Evolutionary conservation across 495 filamentous ascomycete species (phyloP).

Genomic region (Talaromyces proteolyticus): DNA sequence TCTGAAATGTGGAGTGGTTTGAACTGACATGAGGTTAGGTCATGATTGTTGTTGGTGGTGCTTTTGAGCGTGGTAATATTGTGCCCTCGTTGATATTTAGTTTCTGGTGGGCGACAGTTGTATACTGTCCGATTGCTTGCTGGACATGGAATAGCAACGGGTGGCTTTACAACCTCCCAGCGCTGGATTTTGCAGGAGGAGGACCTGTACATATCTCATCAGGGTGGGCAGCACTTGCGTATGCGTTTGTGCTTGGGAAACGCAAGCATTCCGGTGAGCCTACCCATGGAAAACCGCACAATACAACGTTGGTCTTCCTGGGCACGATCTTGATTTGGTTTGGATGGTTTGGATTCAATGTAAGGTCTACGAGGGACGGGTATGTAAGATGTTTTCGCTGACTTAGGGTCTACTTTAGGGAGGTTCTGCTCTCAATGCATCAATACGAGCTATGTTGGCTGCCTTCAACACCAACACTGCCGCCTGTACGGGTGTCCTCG

Average conservation of each 20-base stretch:
- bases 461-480: conserved; percentile 60
- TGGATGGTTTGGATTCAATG: conserved; percentile 58
- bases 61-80: conserved; percentile 51
- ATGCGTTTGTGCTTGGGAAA: conserved; percentile 50
- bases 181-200: conserved; percentile 51
- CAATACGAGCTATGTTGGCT: conserved; percentile 50
- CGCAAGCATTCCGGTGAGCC: conserved; percentile 37
- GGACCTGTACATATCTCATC: conserved; percentile 53
- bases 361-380: too few species aligned
- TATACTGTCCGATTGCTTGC: conserved; percentile 53
- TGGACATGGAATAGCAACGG: conserved; percentile 58
- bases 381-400: too few species aligned
- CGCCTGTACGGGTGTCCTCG: conserved; percentile 48
- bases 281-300: conserved; percentile 45
- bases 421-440: conserved; percentile 51
- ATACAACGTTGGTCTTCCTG: conserved; percentile 49
- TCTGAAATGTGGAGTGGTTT: too few species aligned
- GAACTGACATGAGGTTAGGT: conserved; percentile 24
- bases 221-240: conserved; percentile 49
- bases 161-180: conserved; percentile 49
- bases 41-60: conserved; percentile 46
- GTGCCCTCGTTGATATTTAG: conserved; percentile 49
- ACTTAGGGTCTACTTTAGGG: conserved; percentile 33
- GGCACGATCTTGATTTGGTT: conserved; percentile 56
- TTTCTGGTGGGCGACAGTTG: conserved; percentile 54